Evolutionary conservation across 108 stramenopile genomes (phyloP), one percentile per base, ranked within the genome.

Genomic region (Bacterosira constricta): DNA sequence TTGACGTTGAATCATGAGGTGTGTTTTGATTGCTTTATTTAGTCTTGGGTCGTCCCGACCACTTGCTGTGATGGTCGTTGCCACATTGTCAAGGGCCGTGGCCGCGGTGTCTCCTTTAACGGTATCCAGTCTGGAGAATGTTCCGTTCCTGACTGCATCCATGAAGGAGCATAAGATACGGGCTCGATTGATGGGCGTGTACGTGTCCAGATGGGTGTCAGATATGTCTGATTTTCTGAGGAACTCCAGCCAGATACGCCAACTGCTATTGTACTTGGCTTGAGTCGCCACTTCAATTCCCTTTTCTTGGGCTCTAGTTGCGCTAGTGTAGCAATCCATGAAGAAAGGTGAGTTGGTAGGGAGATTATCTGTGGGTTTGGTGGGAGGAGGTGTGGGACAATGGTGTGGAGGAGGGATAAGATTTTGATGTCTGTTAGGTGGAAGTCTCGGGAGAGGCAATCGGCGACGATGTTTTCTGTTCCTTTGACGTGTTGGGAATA

Each of bases 221-320:
- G 4, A 11, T 42, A 27, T 11, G 21, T 20, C 25, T 11, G 23
- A 13, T 17, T 32, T 4, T 30, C 44, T 37, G 36, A 62, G 60
- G 25, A 62, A 62, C 12, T 66, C 49, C 13, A 30, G 7, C 64
- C 64, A 66, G 15, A 35, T 20, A 32, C 30, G 11, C 64, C 64
- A 66, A 15, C 51, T 54, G 31, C 51, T 5, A 66, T 11, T 6
- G 64, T 34, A 54, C 64, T 66, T 66, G 64, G 49, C 46, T 46
- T 66, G 64, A 23, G 64, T 66, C 27, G 51, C 64, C 52, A 49
- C 17, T 45, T 31, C 34, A 54, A 51, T 49, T 66, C 64, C 64
- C 49, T 53, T 21, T 5, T 45, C 17, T 50, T 50, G 42, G 38
- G 62, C 42, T n/a, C 7, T 50, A 44, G 23, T 27, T 63, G 62